These are phyloP conservation scores for Penicillium daleae DNA, from an alignment of 495 filamentous ascomycete species.

Conservation along the genomic window DNA sequence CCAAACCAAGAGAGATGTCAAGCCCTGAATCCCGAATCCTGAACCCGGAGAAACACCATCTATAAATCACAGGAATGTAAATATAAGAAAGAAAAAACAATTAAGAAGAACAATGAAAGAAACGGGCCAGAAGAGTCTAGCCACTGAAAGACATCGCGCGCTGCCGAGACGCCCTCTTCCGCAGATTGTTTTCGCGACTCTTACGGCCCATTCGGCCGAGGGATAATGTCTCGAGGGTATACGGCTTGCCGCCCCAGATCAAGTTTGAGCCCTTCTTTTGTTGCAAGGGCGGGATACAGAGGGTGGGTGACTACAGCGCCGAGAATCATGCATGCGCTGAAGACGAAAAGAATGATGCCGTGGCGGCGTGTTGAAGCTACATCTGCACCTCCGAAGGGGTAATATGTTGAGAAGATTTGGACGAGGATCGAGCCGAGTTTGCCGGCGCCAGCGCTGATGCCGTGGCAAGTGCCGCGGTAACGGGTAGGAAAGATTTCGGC, in stretches of 20 bases:
- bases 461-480: conserved; percentile 60
- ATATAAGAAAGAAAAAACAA: background rate
- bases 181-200: conserved; percentile 41
- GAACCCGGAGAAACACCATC: background rate
- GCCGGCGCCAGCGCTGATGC: conserved; percentile 57
- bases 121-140: background rate
- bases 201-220: conserved; percentile 43
- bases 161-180: conserved; percentile 25
- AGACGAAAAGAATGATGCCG: conserved; percentile 50
- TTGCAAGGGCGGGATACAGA: conserved; percentile 49
- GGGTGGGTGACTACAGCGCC: conserved; percentile 49
- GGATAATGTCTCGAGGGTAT: conserved; percentile 47
- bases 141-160: conserved; percentile 29
- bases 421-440: conserved; percentile 63
- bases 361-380: conserved; percentile 40
- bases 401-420: conserved; percentile 54
- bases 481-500: conserved; percentile 65
- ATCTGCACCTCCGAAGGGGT: conserved; percentile 43
- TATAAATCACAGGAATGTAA: conserved; percentile 4
- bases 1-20: background rate
- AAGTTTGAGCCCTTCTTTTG: conserved; percentile 29
- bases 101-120: background rate
- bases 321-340: conserved; percentile 52
- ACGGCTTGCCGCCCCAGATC: conserved; percentile 46
- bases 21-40: background rate